Base-by-base conservation (phyloP, 441 rosid genomes). In the Gossypium schwendimanii region DNA sequence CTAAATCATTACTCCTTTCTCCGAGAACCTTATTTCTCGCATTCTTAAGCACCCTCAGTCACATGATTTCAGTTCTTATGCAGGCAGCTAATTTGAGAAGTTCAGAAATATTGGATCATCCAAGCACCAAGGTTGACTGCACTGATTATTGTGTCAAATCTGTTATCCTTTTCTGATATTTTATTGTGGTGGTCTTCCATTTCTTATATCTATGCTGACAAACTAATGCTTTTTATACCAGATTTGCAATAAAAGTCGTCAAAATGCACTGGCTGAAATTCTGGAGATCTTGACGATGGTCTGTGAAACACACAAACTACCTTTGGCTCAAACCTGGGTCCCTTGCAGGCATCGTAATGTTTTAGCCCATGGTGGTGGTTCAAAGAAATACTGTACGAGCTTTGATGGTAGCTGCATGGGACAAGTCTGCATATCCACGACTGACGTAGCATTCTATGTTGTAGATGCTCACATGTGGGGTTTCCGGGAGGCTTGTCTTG, bases 241-340 rank as follows among this genome's bases (percentile, higher is more conserved):
- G 98, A 91, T 93, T 39, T 93, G 97, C 81, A 91, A 93, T 70
- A 89, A 84, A 80, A 90, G 93, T 69, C 93, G 97, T 10, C 92
- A 91, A 77, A 87, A 87, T 76, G 98, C 98, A 4, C 77, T 94
- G 74, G 90, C 92, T 62, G 97, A 92, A 72, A 94, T 92, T 76
- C 80, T 92, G 80, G 98, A 92, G 91, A 89, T 94, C 73, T 77
- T 90, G 76, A 87, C 94, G 0, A 86, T 86, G 65, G 85, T 86
- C 3, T 92, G 98, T 31, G 97, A 94, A 82, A 86, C 89, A 4
- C 86, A 90, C 78, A 90, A 90, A 59, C 81, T 94, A 53, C 97
- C 96, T 71, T 74, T 94, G 85, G 98, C 98, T 73, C 97, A 91
- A 85, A 94, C 98, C 31, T 94, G 97, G 98, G 87, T 93, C 31